Evolutionary conservation across 129 eudicot genomes (phyloP).

Genomic region (Chrysanthemum makinoi): DNA sequence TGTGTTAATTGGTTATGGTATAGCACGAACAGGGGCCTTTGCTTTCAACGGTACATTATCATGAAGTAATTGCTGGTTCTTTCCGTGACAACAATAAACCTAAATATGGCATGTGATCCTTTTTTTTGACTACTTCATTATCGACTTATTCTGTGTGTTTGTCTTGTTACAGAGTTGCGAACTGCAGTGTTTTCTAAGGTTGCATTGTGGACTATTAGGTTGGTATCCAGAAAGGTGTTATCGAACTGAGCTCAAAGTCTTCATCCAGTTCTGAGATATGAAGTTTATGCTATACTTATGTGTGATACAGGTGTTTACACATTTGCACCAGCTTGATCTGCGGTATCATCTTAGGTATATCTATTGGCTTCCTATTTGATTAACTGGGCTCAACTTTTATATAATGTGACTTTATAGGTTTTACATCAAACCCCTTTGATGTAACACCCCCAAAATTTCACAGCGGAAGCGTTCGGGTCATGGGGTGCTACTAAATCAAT

Average conservation of each 20-base stretch:
- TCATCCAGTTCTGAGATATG: neutral
- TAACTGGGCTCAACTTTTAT: neutral
- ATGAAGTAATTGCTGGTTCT: constrained; percentile 58
- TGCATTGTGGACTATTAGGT: constrained; percentile 86
- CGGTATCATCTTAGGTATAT: constrained; percentile 86
- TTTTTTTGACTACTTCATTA: too few species aligned
- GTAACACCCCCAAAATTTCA: too few species aligned
- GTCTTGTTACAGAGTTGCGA: constrained; percentile 61
- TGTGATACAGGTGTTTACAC: constrained; percentile 75
- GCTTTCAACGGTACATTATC: constrained; percentile 85
- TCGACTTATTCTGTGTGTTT: constrained; percentile 24
- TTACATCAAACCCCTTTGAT: constrained; percentile 10
- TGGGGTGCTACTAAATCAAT: too few species aligned
- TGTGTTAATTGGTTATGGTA: constrained; percentile 83
- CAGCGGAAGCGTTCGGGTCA: too few species aligned
- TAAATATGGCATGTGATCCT: too few species aligned
- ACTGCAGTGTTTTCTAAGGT: constrained; percentile 97
- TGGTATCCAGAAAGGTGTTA: constrained; percentile 83
- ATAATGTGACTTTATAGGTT: neutral
- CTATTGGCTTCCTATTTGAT: constrained; percentile 11
- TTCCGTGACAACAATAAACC: constrained; percentile 16
- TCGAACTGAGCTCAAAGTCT: constrained; percentile 4
- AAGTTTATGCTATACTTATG: constrained; percentile 17
- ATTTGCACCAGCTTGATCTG: constrained; percentile 87
- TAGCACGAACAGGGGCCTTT: constrained; percentile 85